Base-by-base conservation (phyloP, 225 moss, liverwort and hornwort genomes). In the Pseudoscleropodium purum region DNA sequence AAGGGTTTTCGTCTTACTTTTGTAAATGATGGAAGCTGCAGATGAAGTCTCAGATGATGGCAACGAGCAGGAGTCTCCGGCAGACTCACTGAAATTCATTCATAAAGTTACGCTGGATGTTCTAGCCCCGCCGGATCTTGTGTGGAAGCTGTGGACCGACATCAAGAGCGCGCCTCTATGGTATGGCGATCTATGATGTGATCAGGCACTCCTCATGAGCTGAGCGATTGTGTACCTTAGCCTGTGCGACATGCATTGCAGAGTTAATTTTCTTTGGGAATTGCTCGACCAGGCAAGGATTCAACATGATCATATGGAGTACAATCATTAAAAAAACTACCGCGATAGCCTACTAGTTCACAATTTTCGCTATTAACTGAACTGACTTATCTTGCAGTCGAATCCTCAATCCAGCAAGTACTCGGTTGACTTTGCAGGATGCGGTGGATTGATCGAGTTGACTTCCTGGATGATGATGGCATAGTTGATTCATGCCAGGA, bases 371-470 rank as follows among this genome's bases (percentile, higher is more conserved):
- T 81, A 29, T 18, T 75, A 75, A 36, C 43, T 19, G 36, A 60
- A 60, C 24, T 24, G 43, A 60, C 45, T 33, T 65, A 18, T 47
- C 56, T 10, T 81, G 59, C 65, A 59, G 25, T 88, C 13, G n/a
- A 85, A 47, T 47, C 12, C 26, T 34, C 34, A 14, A 33, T 82
- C 47, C 45, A 31, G 37, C 76, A 86, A 62, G 45, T 73, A 31
- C 47, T 72, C 27, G 66, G 31, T 86, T 83, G 72, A 52, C 70
- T 84, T 63, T 89, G 70, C 86, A 94, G 93, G 94, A 94, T 94
- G 94, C 92, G 93, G 39, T 94, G 94, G 94, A 94, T 94, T 85
- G 94, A 94, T 89, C 89, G 93, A 63, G 93, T 94, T 73, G 93
- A 94, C 18, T 91, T 94, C 49, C 37, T 94, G 83, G 89, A 89